These are phyloP conservation scores for Suillus spraguei DNA, from an alignment of 768 basidiomycete genomes.

Conservation along the genomic window DNA sequence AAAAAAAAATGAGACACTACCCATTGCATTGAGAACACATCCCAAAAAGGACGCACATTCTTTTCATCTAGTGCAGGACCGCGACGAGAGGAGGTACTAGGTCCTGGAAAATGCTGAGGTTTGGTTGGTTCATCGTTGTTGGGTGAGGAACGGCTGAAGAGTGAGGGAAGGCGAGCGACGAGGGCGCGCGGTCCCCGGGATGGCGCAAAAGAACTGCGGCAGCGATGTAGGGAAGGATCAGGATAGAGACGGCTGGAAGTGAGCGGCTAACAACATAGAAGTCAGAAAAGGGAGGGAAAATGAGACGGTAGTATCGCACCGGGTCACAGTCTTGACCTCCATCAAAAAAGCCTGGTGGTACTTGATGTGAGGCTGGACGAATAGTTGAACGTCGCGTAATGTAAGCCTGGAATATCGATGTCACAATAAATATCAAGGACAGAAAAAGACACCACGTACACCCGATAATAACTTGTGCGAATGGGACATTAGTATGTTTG, in stretches of 20 bases:
- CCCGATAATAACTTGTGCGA: too few relatives aligned
- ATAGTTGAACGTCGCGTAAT: too few relatives aligned
- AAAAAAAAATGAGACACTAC: neutral
- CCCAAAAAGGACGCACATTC: neutral
- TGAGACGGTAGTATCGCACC: too few relatives aligned
- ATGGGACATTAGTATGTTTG: too few relatives aligned
- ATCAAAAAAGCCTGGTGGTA: too few relatives aligned
- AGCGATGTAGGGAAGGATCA: neutral
- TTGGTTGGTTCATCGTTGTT: neutral
- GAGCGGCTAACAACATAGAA: too few relatives aligned
- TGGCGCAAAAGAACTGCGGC: neutral
- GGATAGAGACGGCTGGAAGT: neutral
- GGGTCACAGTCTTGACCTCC: too few relatives aligned
- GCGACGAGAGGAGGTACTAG: neutral
- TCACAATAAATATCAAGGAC: too few relatives aligned
- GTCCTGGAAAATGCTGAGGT: neutral
- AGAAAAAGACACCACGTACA: too few relatives aligned
- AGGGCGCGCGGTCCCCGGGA: neutral
- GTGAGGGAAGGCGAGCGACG: neutral
- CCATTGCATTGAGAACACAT: neutral
- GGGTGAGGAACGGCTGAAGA: neutral
- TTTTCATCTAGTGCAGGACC: neutral
- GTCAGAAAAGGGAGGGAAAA: neutral
- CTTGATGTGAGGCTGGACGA: too few relatives aligned
- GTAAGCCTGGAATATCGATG: too few relatives aligned